Evolutionary conservation across 139 green algal species (phyloP), one percentile per base, ranked within the genome.

Genomic region (Bryopsis sp.): DNA sequence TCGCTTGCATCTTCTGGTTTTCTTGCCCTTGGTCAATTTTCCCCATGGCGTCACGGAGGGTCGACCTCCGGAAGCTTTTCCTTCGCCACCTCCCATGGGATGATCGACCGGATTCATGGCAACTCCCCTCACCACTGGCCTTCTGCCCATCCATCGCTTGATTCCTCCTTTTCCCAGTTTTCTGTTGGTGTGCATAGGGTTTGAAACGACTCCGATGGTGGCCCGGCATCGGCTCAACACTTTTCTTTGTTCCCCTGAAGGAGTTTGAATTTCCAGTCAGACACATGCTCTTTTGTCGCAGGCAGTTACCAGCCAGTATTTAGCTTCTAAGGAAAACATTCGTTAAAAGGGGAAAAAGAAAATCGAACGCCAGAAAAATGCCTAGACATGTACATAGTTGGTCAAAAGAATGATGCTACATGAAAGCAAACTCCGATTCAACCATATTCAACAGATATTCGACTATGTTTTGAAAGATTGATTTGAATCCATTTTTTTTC

Each of bases 21-120:
- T 98, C 66, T 80, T 81, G 22, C 48, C 48, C 84, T 97, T 97
- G 62, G 83, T 84, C 24, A 86, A 88, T 58, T 88, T 82, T 58
- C 88, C 91, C 90, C 90, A 96, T 0, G 91, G 91, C 19, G 89
- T 90, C 78, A 72, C 79, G 57, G 78, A 92, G 71, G 78, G 84
- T 57, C 80, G 74, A 22, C 58, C 58, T 15, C 91, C 90, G 71
- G 90, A 91, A 15, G 72, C 85, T 77, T 89, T 92, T 48, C 83
- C 86, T 48, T 79, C 78, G 33, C 90, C 82, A 26, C 90, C 91
- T 32, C 89, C 90, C 64, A 93, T 85, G 3, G 93, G 93, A 74
- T 98, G 93, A 67, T 98, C 93, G 34, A 97, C 81, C 2, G 86
- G 80, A 72, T 98, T 98, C 90, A 97, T 98, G 35, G 92, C 90